Evolutionary conservation across 2,329 filamentous ascomycete genomes (phyloP).

Genomic region (Pestalotiopsis sp.): DNA sequence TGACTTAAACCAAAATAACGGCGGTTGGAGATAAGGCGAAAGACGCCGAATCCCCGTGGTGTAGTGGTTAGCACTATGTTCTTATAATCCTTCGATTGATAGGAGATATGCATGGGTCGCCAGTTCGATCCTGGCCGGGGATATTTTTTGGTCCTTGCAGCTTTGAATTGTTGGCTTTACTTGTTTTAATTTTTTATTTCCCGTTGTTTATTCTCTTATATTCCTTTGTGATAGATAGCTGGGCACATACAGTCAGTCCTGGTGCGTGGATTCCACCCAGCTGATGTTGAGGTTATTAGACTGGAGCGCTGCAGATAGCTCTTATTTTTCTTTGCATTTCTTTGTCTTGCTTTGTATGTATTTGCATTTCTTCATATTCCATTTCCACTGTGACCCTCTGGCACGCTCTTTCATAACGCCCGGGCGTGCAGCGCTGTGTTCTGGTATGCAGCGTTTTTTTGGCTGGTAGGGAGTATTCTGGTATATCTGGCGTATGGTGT

Average conservation of each 20-base stretch:
- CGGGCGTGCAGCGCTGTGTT: too few relatives aligned
- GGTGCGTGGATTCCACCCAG: too few relatives aligned
- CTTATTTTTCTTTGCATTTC: too few relatives aligned
- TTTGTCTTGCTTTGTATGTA: too few relatives aligned
- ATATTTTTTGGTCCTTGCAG: neutral
- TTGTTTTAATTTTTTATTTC: neutral
- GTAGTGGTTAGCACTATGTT: conserved; percentile 13
- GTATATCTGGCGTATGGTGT: too few relatives aligned
- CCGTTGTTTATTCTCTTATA: neutral
- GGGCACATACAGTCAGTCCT: too few relatives aligned
- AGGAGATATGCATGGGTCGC: conserved; percentile 13
- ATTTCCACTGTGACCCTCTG: too few relatives aligned
- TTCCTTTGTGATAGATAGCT: neutral
- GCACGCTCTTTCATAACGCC: too few relatives aligned
- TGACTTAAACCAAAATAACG: too few relatives aligned
- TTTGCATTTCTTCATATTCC: too few relatives aligned
- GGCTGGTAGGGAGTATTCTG: too few relatives aligned
- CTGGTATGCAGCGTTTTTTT: too few relatives aligned
- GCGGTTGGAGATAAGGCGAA: conserved; percentile 21
- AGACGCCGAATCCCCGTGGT: conserved; percentile 25
- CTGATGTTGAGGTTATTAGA: neutral
- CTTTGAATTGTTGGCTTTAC: neutral
- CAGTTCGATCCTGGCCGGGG: conserved; percentile 10
- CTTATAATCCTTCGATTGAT: conserved; percentile 7
- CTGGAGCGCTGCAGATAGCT: neutral